Percentiles rank a stretch among this genome's conserved stretches.
These are phyloP conservation scores for Podospora tetraspora DNA, from an alignment of 495 filamentous ascomycete genomes.

Conservation along the genomic window DNA sequence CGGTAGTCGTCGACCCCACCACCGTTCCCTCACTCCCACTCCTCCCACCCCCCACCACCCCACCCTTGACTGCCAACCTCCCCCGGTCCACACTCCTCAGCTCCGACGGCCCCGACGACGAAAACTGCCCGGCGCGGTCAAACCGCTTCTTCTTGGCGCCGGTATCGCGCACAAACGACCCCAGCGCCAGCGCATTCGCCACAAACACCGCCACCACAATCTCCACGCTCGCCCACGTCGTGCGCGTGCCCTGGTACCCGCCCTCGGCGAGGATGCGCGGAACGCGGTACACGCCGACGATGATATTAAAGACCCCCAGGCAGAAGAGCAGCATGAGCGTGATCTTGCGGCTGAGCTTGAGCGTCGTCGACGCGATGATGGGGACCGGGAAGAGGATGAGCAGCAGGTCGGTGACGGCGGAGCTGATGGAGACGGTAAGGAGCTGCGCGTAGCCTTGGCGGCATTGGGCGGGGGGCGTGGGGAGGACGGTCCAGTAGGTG, in stretches of 20 bases:
- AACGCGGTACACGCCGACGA: slow-evolving; percentile 69
- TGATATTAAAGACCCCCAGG: slow-evolving; percentile 67
- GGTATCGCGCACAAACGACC: slow-evolving; percentile 71
- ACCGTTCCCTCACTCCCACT: slow-evolving; percentile 7
- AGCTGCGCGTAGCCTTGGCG: slow-evolving; percentile 76
- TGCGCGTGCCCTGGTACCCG: slow-evolving; percentile 66
- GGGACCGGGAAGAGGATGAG: slow-evolving; percentile 85
- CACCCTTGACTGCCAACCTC: background rate
- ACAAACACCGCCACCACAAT: slow-evolving; percentile 68
- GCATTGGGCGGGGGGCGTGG: slow-evolving; percentile 79
- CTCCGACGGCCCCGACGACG: slow-evolving; percentile 38
- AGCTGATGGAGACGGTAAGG: slow-evolving; percentile 71
- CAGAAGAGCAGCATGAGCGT: slow-evolving; percentile 67
- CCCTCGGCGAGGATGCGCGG: slow-evolving; percentile 55
- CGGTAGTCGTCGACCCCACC: slow-evolving; percentile 4
- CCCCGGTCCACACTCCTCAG: slow-evolving; percentile 17
- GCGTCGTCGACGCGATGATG: slow-evolving; percentile 65
- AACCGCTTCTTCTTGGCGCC: slow-evolving; percentile 72
- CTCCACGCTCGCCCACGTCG: slow-evolving; percentile 70
- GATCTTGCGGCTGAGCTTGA: slow-evolving; percentile 57
- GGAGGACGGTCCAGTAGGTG: slow-evolving; percentile 84
- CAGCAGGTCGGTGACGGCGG: slow-evolving; percentile 79
- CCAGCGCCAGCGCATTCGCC: slow-evolving; percentile 71
- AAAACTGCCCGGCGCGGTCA: background rate
- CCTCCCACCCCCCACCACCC: slow-evolving; percentile 31